phyloP scores from a whole-genome alignment of 805 yeast genomes.

The Clavispora vitiphila region DNA sequence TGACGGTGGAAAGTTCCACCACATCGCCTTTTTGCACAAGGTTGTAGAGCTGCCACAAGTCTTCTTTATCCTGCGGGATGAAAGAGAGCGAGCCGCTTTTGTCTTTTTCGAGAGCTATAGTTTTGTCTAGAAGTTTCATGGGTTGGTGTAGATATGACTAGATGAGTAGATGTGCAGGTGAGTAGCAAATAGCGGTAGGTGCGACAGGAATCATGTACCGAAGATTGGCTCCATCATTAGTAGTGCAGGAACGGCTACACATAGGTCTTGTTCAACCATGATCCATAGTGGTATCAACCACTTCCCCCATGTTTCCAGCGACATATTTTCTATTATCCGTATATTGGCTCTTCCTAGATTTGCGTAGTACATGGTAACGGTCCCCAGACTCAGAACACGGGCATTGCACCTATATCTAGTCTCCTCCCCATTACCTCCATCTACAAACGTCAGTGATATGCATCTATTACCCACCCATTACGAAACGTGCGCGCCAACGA shows the following conservation, averaged over 20 bases:
- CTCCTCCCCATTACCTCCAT: too few relatives aligned
- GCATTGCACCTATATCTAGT: too few relatives aligned
- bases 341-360: too few relatives aligned
- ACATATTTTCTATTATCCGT: too few relatives aligned
- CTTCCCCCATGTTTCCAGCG: too few relatives aligned
- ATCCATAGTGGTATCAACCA: too few relatives aligned
- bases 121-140: constrained; percentile 17
- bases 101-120: constrained; percentile 38
- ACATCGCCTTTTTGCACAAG: constrained; percentile 73
- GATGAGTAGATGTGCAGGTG: constrained; percentile 1
- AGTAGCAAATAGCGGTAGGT: neutral
- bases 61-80: constrained; percentile 85
- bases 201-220: neutral
- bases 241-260: too few relatives aligned
- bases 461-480: constrained; percentile 27
- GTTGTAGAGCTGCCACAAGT: constrained; percentile 84
- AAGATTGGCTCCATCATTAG: neutral
- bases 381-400: too few relatives aligned
- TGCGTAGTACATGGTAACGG: too few relatives aligned
- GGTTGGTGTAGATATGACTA: neutral
- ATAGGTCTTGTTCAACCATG: too few relatives aligned
- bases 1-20: constrained; percentile 59
- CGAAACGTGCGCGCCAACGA: constrained; percentile 77
- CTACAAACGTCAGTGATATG: neutral
- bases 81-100: constrained; percentile 61